phyloP scores from a whole-genome alignment of 768 basidiomycete species.

The Lentinus tigrinus region DNA sequence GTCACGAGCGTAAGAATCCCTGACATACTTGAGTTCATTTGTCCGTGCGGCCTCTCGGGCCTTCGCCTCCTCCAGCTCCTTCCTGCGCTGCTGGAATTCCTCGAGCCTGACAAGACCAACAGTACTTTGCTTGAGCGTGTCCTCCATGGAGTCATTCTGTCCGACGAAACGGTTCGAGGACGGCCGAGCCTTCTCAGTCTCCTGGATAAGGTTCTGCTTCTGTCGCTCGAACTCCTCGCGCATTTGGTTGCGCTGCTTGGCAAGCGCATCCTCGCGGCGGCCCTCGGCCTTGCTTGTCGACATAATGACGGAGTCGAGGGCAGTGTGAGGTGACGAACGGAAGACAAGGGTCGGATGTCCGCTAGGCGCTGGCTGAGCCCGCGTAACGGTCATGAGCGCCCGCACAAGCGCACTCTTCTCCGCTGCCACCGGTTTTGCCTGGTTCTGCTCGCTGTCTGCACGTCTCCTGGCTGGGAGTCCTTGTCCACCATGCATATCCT shows the following conservation, averaged over 20 bases:
- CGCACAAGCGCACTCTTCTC: background rate
- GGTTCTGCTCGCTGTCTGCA: background rate
- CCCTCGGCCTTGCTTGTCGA: conserved; percentile 76
- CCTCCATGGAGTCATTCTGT: conserved; percentile 93
- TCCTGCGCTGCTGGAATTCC: conserved; percentile 87
- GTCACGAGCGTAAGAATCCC: conserved; percentile 24
- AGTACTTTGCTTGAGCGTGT: conserved; percentile 85
- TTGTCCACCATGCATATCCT: conserved; percentile 63
- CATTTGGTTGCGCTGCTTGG: conserved; percentile 77
- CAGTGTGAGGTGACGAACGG: conserved; percentile 12
- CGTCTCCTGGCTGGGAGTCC: background rate
- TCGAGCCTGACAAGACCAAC: conserved; percentile 89
- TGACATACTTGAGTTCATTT: conserved; percentile 82
- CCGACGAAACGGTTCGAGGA: conserved; percentile 88
- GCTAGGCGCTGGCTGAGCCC: conserved; percentile 29
- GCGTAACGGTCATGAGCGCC: conserved; percentile 12
- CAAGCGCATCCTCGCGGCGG: conserved; percentile 82
- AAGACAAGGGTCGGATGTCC: background rate
- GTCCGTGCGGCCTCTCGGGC: conserved; percentile 85
- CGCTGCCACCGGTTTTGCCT: conserved; percentile 2
- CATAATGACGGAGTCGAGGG: conserved; percentile 46
- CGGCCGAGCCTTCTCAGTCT: conserved; percentile 91
- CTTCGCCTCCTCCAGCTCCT: conserved; percentile 89
- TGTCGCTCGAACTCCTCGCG: conserved; percentile 82
- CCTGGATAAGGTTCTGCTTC: conserved; percentile 76